Conservation (phyloP, 2,329 filamentous ascomycete genomes). For the Cordyceps farinosa region DNA sequence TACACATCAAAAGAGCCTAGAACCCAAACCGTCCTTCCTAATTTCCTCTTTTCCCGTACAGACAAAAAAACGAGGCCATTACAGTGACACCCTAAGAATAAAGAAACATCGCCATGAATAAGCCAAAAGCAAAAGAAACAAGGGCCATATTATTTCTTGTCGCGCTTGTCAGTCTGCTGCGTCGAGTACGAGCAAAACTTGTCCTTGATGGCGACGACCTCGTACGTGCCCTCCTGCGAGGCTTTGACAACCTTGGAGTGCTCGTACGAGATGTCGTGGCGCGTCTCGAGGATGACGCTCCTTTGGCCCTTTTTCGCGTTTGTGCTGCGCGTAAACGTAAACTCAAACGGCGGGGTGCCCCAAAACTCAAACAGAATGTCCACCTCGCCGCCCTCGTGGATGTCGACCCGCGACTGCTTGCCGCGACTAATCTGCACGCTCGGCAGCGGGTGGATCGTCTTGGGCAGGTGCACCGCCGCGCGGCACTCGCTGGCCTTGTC, state of each 20-base stretch:
- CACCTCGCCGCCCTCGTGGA: conserved; percentile 92
- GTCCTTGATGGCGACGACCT: conserved; percentile 95
- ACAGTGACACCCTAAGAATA: not conserved
- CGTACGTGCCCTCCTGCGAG: conserved; percentile 93
- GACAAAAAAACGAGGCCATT: not conserved
- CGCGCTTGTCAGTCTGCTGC: conserved; percentile 53
- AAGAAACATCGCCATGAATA: not conserved
- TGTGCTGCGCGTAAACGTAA: conserved; percentile 89
- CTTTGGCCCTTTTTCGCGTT: conserved; percentile 78
- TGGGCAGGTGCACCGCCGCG: conserved; percentile 71
- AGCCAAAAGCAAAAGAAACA: not conserved
- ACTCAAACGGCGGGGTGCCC: conserved; percentile 94
- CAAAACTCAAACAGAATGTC: conserved; percentile 94
- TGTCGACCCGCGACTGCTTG: conserved; percentile 76
- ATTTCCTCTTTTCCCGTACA: not conserved
- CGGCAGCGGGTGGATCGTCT: conserved; percentile 86
- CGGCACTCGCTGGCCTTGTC: conserved; percentile 88
- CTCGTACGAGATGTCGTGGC: conserved; percentile 80
- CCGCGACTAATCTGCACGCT: conserved; percentile 88
- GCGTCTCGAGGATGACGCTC: conserved; percentile 80
- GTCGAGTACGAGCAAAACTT: conserved; percentile 85
- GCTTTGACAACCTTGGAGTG: conserved; percentile 77
- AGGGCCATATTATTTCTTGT: conserved; percentile 33
- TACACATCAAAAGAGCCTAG: conserved; percentile 2
- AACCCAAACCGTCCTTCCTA: not conserved